phyloP scores from a whole-genome alignment of 2,329 filamentous ascomycete genomes.

The Colletotrichum navitas region DNA sequence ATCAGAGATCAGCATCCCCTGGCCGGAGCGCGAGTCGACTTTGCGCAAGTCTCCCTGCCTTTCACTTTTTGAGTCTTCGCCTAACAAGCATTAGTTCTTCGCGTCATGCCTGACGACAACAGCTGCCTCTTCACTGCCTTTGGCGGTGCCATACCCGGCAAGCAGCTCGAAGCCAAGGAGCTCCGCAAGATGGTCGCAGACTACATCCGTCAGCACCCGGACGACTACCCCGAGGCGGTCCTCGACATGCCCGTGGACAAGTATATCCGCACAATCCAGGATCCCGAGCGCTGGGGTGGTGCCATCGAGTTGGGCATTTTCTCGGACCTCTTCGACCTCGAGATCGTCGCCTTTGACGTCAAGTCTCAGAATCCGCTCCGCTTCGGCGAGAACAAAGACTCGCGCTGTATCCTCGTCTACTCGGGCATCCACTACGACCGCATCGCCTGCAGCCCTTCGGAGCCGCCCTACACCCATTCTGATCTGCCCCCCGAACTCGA shows the following conservation, averaged over 20 bases:
- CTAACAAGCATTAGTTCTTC: constrained; percentile 72
- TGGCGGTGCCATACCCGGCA: constrained; percentile 78
- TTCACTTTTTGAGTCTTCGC: constrained; percentile 49
- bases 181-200: constrained; percentile 83
- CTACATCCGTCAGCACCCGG: constrained; percentile 79
- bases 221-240: constrained; percentile 80
- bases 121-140: constrained; percentile 94
- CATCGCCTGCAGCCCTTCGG: constrained; percentile 79
- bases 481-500: constrained; percentile 80
- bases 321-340: constrained; percentile 85
- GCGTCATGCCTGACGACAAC: constrained; percentile 98
- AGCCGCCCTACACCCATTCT: constrained; percentile 66
- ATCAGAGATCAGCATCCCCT: constrained; percentile 55
- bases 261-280: constrained; percentile 86
- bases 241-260: constrained; percentile 78
- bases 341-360: constrained; percentile 89
- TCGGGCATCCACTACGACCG: constrained; percentile 95
- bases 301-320: constrained; percentile 91
- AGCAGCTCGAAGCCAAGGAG: constrained; percentile 60
- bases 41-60: constrained; percentile 55
- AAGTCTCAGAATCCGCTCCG: constrained; percentile 57
- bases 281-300: constrained; percentile 88
- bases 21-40: constrained; percentile 64
- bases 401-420: constrained; percentile 85
- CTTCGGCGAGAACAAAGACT: constrained; percentile 80